Conservation (phyloP, 768 basidiomycete genomes). For the Piloderma croceum region DNA sequence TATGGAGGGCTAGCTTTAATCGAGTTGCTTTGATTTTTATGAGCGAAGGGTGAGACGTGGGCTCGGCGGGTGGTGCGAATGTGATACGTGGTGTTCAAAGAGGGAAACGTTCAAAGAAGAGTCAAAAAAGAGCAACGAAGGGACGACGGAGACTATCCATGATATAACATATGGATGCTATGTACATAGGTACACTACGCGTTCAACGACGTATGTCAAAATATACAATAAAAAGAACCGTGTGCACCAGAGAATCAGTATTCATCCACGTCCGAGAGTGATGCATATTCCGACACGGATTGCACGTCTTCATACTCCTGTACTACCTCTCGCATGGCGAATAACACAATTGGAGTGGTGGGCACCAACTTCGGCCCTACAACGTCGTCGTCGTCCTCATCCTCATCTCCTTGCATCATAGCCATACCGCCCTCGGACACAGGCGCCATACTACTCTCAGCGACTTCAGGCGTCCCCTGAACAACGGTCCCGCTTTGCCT, state of each 20-base stretch:
- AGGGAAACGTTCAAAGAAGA: too few species aligned
- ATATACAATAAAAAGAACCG: not conserved
- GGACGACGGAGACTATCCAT: too few species aligned
- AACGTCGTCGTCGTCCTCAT: conserved; percentile 46
- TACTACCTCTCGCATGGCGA: conserved; percentile 79
- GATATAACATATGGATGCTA: too few species aligned
- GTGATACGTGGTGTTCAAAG: too few species aligned
- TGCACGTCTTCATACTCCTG: conserved; percentile 75
- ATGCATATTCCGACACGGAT: conserved; percentile 75
- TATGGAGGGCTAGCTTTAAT: too few species aligned
- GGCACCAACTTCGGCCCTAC: conserved; percentile 75
- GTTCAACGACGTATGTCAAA: too few species aligned
- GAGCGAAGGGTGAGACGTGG: too few species aligned
- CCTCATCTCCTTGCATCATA: conserved; percentile 38
- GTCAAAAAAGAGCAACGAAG: too few species aligned
- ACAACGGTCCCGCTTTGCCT: conserved; percentile 39
- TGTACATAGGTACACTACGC: too few species aligned
- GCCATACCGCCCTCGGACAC: conserved; percentile 34
- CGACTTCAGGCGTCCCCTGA: conserved; percentile 30
- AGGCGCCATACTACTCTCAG: conserved; percentile 47
- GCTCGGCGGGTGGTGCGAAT: too few species aligned
- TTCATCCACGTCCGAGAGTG: conserved; percentile 72
- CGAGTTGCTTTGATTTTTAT: too few species aligned
- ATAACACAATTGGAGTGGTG: conserved; percentile 75
- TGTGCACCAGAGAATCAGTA: conserved; percentile 39